phyloP scores from a whole-genome alignment of 495 filamentous ascomycete species.

The Pyronema domesticum region DNA sequence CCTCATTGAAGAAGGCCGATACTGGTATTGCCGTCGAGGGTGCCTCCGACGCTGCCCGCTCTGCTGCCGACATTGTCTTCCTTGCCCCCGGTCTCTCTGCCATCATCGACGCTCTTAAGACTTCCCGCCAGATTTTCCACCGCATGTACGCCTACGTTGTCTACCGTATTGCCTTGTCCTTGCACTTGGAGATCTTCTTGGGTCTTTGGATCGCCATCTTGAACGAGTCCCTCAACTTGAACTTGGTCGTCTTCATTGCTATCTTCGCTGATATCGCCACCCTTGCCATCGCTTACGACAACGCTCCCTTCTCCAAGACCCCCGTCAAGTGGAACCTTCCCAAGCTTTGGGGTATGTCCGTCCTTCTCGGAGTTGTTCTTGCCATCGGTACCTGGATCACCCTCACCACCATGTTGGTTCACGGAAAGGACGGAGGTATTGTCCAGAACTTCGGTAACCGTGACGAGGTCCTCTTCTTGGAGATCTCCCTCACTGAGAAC shows the following conservation, averaged over 20 bases:
- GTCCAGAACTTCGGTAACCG: conserved; percentile 71
- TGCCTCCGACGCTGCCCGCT: conserved; percentile 79
- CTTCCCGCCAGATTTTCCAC: conserved; percentile 87
- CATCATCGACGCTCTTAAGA: conserved; percentile 86
- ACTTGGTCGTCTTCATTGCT: conserved; percentile 80
- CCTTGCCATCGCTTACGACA: conserved; percentile 83
- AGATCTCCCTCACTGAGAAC: conserved; percentile 83
- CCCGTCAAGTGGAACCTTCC: conserved; percentile 92
- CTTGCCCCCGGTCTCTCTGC: conserved; percentile 76
- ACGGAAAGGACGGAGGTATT: conserved; percentile 53
- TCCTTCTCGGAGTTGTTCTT: conserved; percentile 62
- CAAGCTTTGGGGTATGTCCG: conserved; percentile 80
- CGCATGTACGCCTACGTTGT: conserved; percentile 95
- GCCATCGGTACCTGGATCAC: conserved; percentile 72
- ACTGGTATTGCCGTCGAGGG: conserved; percentile 88
- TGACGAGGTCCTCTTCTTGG: conserved; percentile 69
- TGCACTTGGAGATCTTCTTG: conserved; percentile 77
- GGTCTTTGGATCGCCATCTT: conserved; percentile 79
- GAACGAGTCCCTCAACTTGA: conserved; percentile 65
- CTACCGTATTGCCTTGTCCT: conserved; percentile 83
- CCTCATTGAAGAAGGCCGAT: conserved; percentile 90
- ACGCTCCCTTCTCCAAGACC: conserved; percentile 66
- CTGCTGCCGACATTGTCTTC: conserved; percentile 89
- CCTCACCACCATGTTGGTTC: conserved; percentile 56
- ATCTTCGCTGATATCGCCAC: conserved; percentile 92